phyloP scores from a whole-genome alignment of 345 rosid species.

The Arabidopsis arenosa region DNA sequence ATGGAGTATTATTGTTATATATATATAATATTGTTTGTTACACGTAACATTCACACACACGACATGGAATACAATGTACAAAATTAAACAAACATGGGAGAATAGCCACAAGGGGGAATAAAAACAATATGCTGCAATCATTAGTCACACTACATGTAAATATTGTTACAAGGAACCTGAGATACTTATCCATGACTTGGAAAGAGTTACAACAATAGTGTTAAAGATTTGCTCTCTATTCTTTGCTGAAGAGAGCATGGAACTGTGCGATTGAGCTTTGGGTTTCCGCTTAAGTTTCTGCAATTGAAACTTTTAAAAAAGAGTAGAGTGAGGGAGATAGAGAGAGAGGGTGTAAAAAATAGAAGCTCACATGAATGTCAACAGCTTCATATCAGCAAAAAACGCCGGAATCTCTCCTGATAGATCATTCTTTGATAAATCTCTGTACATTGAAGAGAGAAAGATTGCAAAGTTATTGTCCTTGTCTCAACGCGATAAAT shows the following conservation, averaged over 20 bases:
- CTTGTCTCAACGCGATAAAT: neutral
- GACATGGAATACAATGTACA: no score
- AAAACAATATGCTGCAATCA: neutral
- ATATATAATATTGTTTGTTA: no score
- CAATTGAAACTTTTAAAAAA: neutral
- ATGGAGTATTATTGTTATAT: neutral
- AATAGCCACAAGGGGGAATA: neutral
- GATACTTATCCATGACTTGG: neutral
- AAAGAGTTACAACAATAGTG: neutral
- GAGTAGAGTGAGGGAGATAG: neutral
- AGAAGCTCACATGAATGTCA: slow-evolving; percentile 53
- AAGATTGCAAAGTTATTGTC: neutral
- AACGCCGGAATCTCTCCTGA: slow-evolving; percentile 49
- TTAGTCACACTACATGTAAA: neutral
- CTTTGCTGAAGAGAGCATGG: neutral
- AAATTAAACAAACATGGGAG: no score
- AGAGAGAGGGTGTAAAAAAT: neutral
- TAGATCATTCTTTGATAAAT: slow-evolving; percentile 53
- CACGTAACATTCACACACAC: neutral
- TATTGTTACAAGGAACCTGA: neutral
- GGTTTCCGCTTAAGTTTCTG: slow-evolving; percentile 30
- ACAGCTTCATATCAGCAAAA: slow-evolving; percentile 47
- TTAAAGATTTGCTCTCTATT: slow-evolving; percentile 1
- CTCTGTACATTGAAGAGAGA: slow-evolving; percentile 43
- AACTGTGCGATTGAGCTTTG: neutral